These are phyloP conservation scores for Peronospora tabacina DNA, from an alignment of 352 stramenopile genomes.

Conservation along the genomic window DNA sequence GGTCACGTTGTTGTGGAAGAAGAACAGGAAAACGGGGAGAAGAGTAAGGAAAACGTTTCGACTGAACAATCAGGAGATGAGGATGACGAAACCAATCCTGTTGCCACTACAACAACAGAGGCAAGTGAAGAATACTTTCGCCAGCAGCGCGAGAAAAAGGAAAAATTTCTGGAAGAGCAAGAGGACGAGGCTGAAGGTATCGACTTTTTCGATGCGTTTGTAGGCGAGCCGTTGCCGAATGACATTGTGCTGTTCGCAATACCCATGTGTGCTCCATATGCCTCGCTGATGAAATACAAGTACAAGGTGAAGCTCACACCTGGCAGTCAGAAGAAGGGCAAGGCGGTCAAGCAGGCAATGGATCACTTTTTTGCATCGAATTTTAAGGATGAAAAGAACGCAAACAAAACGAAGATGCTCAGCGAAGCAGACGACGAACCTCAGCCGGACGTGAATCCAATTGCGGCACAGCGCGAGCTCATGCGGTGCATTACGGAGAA, in stretches of 20 bases:
- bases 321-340: slow-evolving; percentile 87
- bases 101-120: slow-evolving; percentile 9
- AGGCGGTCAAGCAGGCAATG: slow-evolving; percentile 81
- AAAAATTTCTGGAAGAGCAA: slow-evolving; percentile 78
- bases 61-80: slow-evolving; percentile 17
- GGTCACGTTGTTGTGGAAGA: slow-evolving; percentile 43
- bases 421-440: slow-evolving; percentile 25
- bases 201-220: slow-evolving; percentile 84
- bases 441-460: slow-evolving; percentile 48
- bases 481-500: slow-evolving; percentile 87
- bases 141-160: slow-evolving; percentile 73
- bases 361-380: slow-evolving; percentile 76
- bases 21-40: slow-evolving; percentile 27
- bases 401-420: slow-evolving; percentile 13
- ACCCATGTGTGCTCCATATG: slow-evolving; percentile 88
- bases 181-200: slow-evolving; percentile 67
- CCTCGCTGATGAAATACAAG: slow-evolving; percentile 81
- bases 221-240: slow-evolving; percentile 59
- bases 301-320: slow-evolving; percentile 91
- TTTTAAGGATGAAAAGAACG: slow-evolving; percentile 60
- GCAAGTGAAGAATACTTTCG: slow-evolving; percentile 56
- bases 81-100: slow-evolving; percentile 4
- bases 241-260: slow-evolving; percentile 87
- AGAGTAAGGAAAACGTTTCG: slow-evolving; percentile 19
- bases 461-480: slow-evolving; percentile 78